A percentile compares a stretch with the other conserved stretches of the same genome.
phyloP scores from a whole-genome alignment of 208 protist species.

The Angomonas deanei region DNA sequence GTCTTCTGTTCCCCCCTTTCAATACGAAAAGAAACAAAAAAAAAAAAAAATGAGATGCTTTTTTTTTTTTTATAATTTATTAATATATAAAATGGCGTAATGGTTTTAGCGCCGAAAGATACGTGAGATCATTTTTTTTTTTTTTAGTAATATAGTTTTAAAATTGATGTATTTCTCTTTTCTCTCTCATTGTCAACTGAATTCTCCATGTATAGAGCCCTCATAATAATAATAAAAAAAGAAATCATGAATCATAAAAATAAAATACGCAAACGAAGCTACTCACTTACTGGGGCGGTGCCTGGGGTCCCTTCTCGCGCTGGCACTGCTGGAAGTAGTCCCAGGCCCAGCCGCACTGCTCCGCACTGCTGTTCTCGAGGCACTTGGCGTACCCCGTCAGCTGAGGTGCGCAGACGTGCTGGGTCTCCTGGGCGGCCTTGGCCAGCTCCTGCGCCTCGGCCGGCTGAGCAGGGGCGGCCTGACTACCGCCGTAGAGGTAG shows the following conservation, averaged over 20 bases:
- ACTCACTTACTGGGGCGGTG: background rate
- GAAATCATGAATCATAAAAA: conserved; percentile 9
- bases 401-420: conserved; percentile 58
- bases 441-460: conserved; percentile 80
- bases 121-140: conserved; percentile 12
- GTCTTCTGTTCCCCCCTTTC: no score
- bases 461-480: conserved; percentile 67
- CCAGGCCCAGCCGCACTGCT: conserved; percentile 86
- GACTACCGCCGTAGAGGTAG: conserved; percentile 69
- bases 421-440: conserved; percentile 45
- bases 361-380: conserved; percentile 48
- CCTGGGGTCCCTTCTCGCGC: conserved; percentile 17
- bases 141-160: background rate
- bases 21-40: no score
- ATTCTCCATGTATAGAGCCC: no score
- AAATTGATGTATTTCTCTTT: background rate
- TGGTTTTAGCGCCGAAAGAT: no score
- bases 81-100: no score
- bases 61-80: no score
- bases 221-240: conserved; percentile 12
- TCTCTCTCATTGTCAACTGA: no score
- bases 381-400: conserved; percentile 79
- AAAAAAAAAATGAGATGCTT: no score
- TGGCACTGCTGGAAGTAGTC: conserved; percentile 85
- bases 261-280: conserved; percentile 1